Percentiles rank a stretch among this genome's conserved stretches.
These are phyloP conservation scores for Starmerella scarabaei DNA, from an alignment of 805 yeast genomes.

Conservation along the genomic window DNA sequence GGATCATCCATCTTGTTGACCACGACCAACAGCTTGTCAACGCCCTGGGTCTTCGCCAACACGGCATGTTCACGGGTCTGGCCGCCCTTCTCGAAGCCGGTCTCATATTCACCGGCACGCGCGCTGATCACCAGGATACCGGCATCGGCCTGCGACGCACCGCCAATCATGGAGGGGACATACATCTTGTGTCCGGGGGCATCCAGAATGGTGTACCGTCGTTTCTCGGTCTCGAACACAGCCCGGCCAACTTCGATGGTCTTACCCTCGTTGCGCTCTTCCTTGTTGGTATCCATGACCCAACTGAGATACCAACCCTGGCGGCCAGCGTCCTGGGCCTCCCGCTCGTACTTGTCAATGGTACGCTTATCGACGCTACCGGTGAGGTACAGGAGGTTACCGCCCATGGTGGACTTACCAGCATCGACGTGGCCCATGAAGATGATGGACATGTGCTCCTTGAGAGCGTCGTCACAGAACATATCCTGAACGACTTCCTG, in stretches of 20 bases:
- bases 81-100: constrained; percentile 98
- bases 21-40: constrained; percentile 80
- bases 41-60: constrained; percentile 97
- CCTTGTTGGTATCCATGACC: constrained; percentile 99
- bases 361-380: constrained; percentile 98
- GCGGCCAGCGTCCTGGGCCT: constrained; percentile 98
- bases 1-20: constrained; percentile 99
- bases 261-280: constrained; percentile 97
- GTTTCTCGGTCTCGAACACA: constrained; percentile 91
- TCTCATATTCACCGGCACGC: constrained; percentile 98
- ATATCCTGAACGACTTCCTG: constrained; percentile 78
- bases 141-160: constrained; percentile 98
- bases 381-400: constrained; percentile 81
- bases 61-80: constrained; percentile 97
- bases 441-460: constrained; percentile 90
- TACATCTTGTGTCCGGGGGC: constrained; percentile 99
- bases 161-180: constrained; percentile 98
- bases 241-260: constrained; percentile 98
- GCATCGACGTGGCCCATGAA: constrained; percentile 99
- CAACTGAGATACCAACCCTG: constrained; percentile 99
- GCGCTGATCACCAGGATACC: constrained; percentile 96
- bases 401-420: constrained; percentile 99
- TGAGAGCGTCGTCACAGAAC: constrained; percentile 50
- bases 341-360: constrained; percentile 93
- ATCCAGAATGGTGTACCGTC: constrained; percentile 94